Evolutionary conservation across 2,329 filamentous ascomycete genomes (phyloP), one percentile per base, ranked within the genome.

Genomic region (Cadophora gregata): DNA sequence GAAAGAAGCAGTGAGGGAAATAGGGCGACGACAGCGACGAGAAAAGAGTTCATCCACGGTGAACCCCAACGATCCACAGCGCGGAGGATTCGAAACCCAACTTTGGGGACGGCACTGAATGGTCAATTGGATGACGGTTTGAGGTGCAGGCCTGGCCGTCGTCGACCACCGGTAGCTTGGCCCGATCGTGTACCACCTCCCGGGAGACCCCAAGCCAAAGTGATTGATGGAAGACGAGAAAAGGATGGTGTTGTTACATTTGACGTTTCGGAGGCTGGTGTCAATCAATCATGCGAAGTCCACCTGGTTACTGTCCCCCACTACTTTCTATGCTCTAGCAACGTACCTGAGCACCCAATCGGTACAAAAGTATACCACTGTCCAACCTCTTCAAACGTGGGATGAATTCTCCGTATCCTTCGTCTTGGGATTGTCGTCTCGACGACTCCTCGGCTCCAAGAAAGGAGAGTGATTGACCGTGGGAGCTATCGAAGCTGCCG

Each of bases 201-300:
- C 16, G 50, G 59, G 59, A 62, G 31, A 55, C 42, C 29, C 51
- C 33, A 36, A 50, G 31, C 25, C 27, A 58, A 61, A 55, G 45
- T 45, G 55, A 42, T 31, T 21, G 59, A n/a, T 47, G 29, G 36
- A 66, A 25, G 47, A 62, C 36, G n/a, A 63, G 38, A 38, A 47
- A 68, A 65, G 63, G 61, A 73, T 71, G 69, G 67, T 61, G 67
- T 67, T 60, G 66, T 72, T 75, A 76, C 75, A 76, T 69, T 72
- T 73, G 66, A 64, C 73, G 75, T 76, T 76, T 76, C 75, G 70
- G 63, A 66, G 56, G 69, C 71, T 66, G 65, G 71, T 62, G 72
- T 45, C 45, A 70, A 74, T 73, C 73, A 61, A 63, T 74, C 68
- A 74, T 74, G 70, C 72, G 68, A 64, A 61, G 4, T 66, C 61